Base-by-base conservation (phyloP, 1,139 yeast genomes). In the Blastobotrys proliferans region DNA sequence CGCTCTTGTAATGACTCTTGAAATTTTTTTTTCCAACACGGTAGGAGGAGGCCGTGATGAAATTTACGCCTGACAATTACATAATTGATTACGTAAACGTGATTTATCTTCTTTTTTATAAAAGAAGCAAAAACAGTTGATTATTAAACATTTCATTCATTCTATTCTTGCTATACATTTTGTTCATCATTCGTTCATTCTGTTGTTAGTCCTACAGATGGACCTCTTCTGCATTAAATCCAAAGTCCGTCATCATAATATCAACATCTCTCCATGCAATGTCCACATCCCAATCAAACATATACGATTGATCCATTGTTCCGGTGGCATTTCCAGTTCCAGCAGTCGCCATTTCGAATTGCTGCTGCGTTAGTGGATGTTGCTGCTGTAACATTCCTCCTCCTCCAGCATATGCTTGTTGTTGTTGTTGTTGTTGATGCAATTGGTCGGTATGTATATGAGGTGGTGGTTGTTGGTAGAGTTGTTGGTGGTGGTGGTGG, bases 231-330 rank as follows among this genome's bases (percentile, higher is more conserved):
- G 77, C 71, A 43, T 83, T 86, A 68, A 90, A 88, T 9, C 97
- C 97, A 66, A 88, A 88, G 58, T 88, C 96, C 55, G 85, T 85
- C 96, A 90, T 87, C 47, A 90, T 85, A 42, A 85, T 73, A 52
- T 87, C 95, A 20, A 90, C 94, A 58, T 90, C 95, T 58, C 83
- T 83, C 90, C 95, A 87, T 11, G 87, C 74, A 55, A 81, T 64
- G 46, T 83, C 95, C 28, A 81, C 78, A 39, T 78, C 79, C 74
- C 82, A 74, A 13, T 57, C 57, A 22, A 37, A 37, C 34, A 33
- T 33, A n/a, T 32, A 30, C 20, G 40, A 32, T 20, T 24, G 35
- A 20, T 28, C 41, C 32, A 35, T 25, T 29, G 32, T 17, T 9
- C 17, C 32, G 5, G 3, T 40, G n/a, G n/a, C n/a, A n/a, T n/a